phyloP scores from a whole-genome alignment of 768 basidiomycete genomes.

The Agaricus subrufescens region DNA sequence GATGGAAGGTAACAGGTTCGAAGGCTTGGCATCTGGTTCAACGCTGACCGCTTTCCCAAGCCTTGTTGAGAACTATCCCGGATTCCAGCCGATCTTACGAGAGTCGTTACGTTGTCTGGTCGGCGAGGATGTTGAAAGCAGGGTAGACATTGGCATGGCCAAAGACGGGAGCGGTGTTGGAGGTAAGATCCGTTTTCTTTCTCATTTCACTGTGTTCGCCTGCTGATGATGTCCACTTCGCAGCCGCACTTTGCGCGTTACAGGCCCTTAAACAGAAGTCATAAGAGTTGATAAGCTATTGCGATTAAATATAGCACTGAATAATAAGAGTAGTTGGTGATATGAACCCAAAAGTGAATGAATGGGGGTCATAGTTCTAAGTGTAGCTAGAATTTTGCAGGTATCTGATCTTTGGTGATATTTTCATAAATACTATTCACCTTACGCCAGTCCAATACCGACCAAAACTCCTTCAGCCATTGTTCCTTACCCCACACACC shows the following conservation, averaged over 20 bases:
- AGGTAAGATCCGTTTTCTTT: conserved; percentile 53
- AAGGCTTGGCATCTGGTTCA: conserved; percentile 11
- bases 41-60: conserved; percentile 30
- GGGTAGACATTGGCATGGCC: conserved; percentile 84
- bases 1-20: conserved; percentile 71
- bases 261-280: conserved; percentile 62
- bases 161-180: conserved; percentile 98
- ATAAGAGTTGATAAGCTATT: conserved; percentile 12
- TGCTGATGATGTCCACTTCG: conserved; percentile 4
- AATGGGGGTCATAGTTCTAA: too few species aligned
- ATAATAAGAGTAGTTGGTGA: not conserved
- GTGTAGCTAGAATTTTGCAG: not conserved
- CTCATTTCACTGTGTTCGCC: conserved; percentile 4
- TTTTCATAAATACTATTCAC: conserved; percentile 36
- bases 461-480: conserved; percentile 83
- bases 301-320: conserved; percentile 1
- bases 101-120: conserved; percentile 72
- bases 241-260: conserved; percentile 86
- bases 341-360: too few species aligned
- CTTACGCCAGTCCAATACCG: conserved; percentile 72
- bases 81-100: conserved; percentile 72
- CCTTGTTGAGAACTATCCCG: conserved; percentile 89
- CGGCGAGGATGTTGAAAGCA: conserved; percentile 74
- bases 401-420: not conserved
- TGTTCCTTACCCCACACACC: conserved; percentile 90